Percentiles rank a stretch among this genome's conserved stretches.
phyloP scores from a whole-genome alignment of 176 grass and related monocot species.

The Microstegium vimineum region DNA sequence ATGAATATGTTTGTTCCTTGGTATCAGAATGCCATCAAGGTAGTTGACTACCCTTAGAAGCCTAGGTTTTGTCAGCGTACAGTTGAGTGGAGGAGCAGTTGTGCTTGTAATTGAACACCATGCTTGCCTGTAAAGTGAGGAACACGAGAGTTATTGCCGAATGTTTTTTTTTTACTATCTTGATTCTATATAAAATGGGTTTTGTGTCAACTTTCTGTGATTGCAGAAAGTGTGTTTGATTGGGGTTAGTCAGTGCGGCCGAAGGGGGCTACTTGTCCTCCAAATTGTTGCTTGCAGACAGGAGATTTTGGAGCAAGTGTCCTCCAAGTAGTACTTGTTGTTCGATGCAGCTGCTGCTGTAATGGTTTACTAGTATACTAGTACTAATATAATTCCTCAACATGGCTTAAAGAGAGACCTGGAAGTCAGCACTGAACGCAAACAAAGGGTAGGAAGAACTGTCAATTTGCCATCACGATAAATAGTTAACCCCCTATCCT shows the following conservation, averaged over 20 bases:
- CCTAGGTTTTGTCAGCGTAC: slow-evolving; percentile 3
- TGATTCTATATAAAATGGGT: neutral
- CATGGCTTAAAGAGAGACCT: too few species aligned
- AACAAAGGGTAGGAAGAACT: too few species aligned
- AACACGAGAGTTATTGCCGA: neutral
- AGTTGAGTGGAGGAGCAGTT: slow-evolving; percentile 10
- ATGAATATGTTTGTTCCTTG: slow-evolving; percentile 37
- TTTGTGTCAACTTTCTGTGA: neutral
- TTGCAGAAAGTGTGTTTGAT: neutral
- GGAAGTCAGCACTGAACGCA: too few species aligned
- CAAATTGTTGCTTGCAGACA: neutral
- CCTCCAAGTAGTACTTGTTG: too few species aligned
- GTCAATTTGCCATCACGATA: too few species aligned
- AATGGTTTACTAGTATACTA: too few species aligned
- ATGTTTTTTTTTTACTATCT: neutral
- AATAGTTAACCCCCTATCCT: too few species aligned
- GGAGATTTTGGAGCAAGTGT: neutral
- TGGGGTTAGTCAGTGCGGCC: neutral
- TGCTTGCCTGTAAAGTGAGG: neutral
- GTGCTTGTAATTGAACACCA: slow-evolving; percentile 15
- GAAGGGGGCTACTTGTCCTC: neutral
- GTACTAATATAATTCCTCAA: too few species aligned
- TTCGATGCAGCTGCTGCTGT: too few species aligned
- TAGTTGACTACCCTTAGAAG: slow-evolving; percentile 18
- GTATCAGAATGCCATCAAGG: slow-evolving; percentile 11